Conservation (phyloP, 305 asterid genomes). For the Andrographis paniculata region DNA sequence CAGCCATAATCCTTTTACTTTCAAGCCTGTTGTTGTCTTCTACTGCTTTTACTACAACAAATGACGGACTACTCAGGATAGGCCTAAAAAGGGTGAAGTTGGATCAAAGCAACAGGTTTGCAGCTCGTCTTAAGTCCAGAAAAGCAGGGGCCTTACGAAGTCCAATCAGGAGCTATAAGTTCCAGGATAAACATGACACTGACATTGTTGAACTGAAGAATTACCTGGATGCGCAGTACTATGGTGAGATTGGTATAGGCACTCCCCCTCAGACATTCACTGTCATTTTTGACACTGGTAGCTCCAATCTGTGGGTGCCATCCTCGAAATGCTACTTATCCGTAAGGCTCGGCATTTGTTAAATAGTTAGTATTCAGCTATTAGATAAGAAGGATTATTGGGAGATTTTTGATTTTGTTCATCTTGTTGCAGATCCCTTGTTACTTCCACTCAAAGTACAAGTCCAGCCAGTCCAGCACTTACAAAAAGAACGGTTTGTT, state of each 20-base stretch:
- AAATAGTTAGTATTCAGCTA: too few relatives aligned
- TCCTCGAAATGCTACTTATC: constrained; percentile 4
- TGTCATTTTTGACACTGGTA: constrained; percentile 7
- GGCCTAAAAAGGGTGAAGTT: constrained; percentile 67
- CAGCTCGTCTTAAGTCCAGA: constrained; percentile 55
- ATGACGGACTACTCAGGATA: constrained; percentile 69
- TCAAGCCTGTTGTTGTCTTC: constrained; percentile 35
- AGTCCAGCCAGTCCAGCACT: constrained; percentile 5
- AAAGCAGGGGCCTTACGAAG: constrained; percentile 43
- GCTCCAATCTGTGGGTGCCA: constrained; percentile 8
- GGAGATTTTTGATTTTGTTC: not conserved
- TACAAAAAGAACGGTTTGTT: constrained; percentile 1
- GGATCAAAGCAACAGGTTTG: constrained; percentile 58
- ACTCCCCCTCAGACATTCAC: constrained; percentile 2
- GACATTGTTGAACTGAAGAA: constrained; percentile 45
- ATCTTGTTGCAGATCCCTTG: constrained; percentile 2
- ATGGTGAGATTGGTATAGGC: constrained; percentile 2
- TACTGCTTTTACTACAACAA: constrained; percentile 36
- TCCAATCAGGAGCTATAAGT: constrained; percentile 46
- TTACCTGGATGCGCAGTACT: constrained; percentile 7
- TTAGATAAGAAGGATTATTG: too few relatives aligned
- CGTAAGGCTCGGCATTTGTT: not conserved
- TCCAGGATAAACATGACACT: constrained; percentile 40
- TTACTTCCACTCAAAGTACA: constrained; percentile 1
- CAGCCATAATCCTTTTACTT: constrained; percentile 33